Base-by-base conservation (phyloP, 352 stramenopile genomes). In the Phytopythium delawarense region DNA sequence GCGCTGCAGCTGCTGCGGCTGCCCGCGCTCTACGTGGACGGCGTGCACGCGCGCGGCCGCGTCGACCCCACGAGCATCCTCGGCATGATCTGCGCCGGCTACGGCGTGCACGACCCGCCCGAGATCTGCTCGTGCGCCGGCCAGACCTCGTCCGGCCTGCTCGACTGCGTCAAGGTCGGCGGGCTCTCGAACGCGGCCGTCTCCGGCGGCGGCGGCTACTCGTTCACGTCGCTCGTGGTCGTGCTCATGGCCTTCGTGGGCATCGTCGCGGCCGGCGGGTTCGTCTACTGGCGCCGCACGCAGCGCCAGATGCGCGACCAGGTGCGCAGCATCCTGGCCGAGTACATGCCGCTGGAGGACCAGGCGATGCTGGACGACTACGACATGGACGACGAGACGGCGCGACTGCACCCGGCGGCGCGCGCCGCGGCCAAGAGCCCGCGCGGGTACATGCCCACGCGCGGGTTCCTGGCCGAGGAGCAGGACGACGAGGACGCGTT, bases 311-410 rank as follows among this genome's bases (percentile, higher is more conserved):
- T 98, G 96, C 91, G 92, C 63, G 91, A 96, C 52, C 94, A 98
- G 70, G 94, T 98, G 50, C 88, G 91, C 63, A 96, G 92, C 51
- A 98, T 98, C 60, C 70, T 98, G 63, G 93, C 96, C 21, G 94
- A 98, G 76, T 98, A 98, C 78, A 98, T 98, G 94, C 96, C 96
- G 46, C 68, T 98, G 25, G 92, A 98, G 63, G 88, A 97, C 64
- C 84, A 94, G 63, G 72, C 61, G 25, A 56, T 87, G 13, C 61
- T 91, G 65, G 80, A 90, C 42, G 83, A 88, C 35, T 84, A 91
- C 52, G 71, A 83, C 59, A 76, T 84, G 62, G 78, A 83, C 61
- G 63, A 84, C 35, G 70, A 80, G 57, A 75, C 58, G 30, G 71
- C 69, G 40, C 75, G 64, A 18, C 72, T 92, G 61, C 86, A 95